Percentiles rank a stretch among this genome's conserved stretches.
These are phyloP conservation scores for Xylariales sp. DNA, from an alignment of 2,329 filamentous ascomycete species.

Conservation along the genomic window DNA sequence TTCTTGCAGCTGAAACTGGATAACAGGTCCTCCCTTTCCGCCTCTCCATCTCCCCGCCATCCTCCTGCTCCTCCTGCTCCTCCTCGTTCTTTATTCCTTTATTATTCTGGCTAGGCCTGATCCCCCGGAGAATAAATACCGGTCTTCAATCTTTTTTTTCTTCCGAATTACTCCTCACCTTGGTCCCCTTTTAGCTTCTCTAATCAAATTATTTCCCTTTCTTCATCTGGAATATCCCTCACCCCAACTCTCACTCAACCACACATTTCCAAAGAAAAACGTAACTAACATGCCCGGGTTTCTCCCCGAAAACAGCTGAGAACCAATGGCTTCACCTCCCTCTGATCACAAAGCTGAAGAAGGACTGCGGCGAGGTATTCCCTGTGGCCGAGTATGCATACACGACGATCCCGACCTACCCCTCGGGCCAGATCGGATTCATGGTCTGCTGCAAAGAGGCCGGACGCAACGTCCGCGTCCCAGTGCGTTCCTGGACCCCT, in stretches of 20 bases:
- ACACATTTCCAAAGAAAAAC: background rate
- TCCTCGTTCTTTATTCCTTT: background rate
- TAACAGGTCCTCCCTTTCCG: conserved; percentile 38
- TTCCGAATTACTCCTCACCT: background rate
- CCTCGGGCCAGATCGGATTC: conserved; percentile 98
- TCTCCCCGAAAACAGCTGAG: conserved; percentile 72
- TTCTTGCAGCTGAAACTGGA: conserved; percentile 37
- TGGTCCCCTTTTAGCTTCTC: background rate
- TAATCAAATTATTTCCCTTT: background rate
- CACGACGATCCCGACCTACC: conserved; percentile 99
- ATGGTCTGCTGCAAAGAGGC: conserved; percentile 99
- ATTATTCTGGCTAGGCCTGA: conserved; percentile 14
- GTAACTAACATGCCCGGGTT: conserved; percentile 21
- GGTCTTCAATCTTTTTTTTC: conserved; percentile 9
- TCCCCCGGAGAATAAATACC: conserved; percentile 19
- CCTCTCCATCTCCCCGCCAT: conserved; percentile 21
- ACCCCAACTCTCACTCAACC: no score
- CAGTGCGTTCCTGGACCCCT: conserved; percentile 80
- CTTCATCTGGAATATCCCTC: background rate
- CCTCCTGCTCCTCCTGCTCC: conserved; percentile 3
- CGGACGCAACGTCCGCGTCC: conserved; percentile 83
- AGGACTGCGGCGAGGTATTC: conserved; percentile 97
- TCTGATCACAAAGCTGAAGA: conserved; percentile 94
- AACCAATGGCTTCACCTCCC: conserved; percentile 99
- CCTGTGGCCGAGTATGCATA: conserved; percentile 98